Conservation (phyloP, 1,284 basidiomycete genomes). For the Microbotryomycetes sp. region DNA sequence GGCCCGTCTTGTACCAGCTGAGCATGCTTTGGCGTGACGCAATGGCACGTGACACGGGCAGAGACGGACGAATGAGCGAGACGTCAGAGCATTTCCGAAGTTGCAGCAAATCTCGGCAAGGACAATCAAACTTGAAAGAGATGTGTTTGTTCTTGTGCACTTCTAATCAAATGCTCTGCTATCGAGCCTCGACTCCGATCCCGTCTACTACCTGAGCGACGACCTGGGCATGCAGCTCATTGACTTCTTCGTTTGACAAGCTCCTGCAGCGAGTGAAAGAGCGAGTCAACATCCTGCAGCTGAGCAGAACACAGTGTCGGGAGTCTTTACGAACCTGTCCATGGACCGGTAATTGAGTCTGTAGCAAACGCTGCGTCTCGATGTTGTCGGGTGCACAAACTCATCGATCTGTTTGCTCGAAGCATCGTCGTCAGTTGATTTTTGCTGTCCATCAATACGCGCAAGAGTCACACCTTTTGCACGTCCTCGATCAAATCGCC, state of each 20-base stretch:
- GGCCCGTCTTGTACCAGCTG: no score
- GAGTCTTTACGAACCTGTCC: conserved; percentile 82
- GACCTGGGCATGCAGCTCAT: conserved; percentile 57
- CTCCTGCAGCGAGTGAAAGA: conserved; percentile 49
- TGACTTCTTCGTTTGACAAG: conserved; percentile 83
- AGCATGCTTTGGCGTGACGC: no score
- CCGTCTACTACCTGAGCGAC: conserved; percentile 42
- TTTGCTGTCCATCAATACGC: not conserved
- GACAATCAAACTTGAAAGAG: no score
- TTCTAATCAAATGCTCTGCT: not conserved
- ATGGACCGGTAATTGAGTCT: conserved; percentile 92
- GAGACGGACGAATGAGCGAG: no score
- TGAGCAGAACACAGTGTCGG: not conserved
- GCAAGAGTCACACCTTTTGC: conserved; percentile 55
- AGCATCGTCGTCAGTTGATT: not conserved
- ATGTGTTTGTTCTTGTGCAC: no score
- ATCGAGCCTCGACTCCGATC: conserved; percentile 47
- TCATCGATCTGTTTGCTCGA: conserved; percentile 65
- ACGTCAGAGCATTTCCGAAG: no score
- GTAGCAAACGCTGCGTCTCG: conserved; percentile 73
- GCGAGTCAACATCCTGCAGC: not conserved
- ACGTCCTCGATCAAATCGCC: conserved; percentile 91
- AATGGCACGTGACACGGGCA: no score
- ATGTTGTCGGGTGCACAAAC: conserved; percentile 85
- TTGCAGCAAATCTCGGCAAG: no score